Percentiles rank a stretch among this genome's conserved stretches.
Conservation (phyloP, 371 early-diverging fungal genomes). For the Catenaria anguillulae region DNA sequence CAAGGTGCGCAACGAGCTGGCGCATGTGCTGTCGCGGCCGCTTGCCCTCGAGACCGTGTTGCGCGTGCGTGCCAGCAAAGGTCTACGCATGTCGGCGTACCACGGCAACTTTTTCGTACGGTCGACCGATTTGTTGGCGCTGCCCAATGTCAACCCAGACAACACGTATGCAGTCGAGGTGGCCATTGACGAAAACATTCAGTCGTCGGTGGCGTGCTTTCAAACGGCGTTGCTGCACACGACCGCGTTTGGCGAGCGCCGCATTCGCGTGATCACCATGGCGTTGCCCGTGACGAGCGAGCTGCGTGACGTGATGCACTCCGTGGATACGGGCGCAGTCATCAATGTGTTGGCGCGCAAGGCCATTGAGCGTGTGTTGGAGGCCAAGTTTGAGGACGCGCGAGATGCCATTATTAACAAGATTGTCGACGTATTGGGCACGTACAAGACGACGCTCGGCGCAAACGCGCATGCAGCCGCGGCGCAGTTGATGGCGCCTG, state of each 20-base stretch:
- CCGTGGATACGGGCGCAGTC: conserved; percentile 73
- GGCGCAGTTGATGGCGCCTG: conserved; percentile 63
- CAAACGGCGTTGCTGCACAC: conserved; percentile 95
- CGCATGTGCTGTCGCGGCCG: conserved; percentile 61
- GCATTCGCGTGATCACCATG: conserved; percentile 90
- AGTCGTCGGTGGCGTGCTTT: conserved; percentile 68
- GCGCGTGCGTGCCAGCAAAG: conserved; percentile 83
- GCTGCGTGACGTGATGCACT: conserved; percentile 60
- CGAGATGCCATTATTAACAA: conserved; percentile 84
- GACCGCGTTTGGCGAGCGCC: conserved; percentile 65
- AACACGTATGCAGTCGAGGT: conserved; percentile 87
- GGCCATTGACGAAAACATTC: conserved; percentile 68
- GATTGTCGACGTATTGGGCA: conserved; percentile 63
- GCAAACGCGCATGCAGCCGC: conserved; percentile 54
- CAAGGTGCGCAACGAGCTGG: conserved; percentile 79
- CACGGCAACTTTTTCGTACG: conserved; percentile 95
- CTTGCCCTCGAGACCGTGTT: conserved; percentile 93
- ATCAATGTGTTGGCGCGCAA: conserved; percentile 65
- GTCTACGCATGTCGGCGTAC: conserved; percentile 57
- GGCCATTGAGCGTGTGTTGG: conserved; percentile 69
- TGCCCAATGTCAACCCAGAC: conserved; percentile 88
- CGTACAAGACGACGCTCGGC: conserved; percentile 58
- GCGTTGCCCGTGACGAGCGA: conserved; percentile 73
- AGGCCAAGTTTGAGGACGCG: conserved; percentile 83
- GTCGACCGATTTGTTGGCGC: conserved; percentile 79